Evolutionary conservation across 805 yeast genomes (phyloP), one percentile per base, ranked within the genome.

Genomic region (Candida easanensis): DNA sequence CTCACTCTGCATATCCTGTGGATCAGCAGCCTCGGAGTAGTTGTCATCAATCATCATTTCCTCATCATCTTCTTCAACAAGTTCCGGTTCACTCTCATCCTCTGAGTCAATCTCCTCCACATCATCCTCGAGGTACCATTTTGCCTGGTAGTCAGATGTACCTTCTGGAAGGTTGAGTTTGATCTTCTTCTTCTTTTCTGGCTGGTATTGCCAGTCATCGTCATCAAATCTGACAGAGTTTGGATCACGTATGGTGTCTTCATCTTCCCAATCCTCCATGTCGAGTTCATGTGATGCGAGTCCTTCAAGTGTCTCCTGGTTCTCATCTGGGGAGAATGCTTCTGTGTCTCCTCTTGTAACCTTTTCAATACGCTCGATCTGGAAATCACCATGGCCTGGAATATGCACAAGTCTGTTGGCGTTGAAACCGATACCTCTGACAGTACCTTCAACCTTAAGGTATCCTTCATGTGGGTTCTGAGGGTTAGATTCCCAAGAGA

Each of bases 331-430:
- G 6, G 61, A 63, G 40, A 48, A 73, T 16, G 38, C 50, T 49
- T 48, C 58, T 4, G 48, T 48, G 13, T 57, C 63, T 13, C 54
- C 43, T 25, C 69, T 64, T 2, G 53, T 50, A 3, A 79, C 33
- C 51, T 69, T 79, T 54, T 84, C 89, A 42, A 93, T 77, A 38
- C 67, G 73, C 37, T 76, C 81, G 18, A 93, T 63, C 62, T 84
- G 88, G 68, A 79, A 89, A 63, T 93, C 98, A 15, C 99, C 99
- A 48, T 74, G 71, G 1, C 90, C 96, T 4, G 96, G 96, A 25
- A 95, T 68, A 60, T 91, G 96, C 30, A 95, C 78, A 42, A 88
- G 65, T 55, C 89, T 74, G 60, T 90, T 80, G 3, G 85, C 77
- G 51, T 80, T 77, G 64, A 93, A 82, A 0, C 96, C 96, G 36